Conservation (phyloP, 441 rosid genomes). For the Hypseocharis bilobata region DNA sequence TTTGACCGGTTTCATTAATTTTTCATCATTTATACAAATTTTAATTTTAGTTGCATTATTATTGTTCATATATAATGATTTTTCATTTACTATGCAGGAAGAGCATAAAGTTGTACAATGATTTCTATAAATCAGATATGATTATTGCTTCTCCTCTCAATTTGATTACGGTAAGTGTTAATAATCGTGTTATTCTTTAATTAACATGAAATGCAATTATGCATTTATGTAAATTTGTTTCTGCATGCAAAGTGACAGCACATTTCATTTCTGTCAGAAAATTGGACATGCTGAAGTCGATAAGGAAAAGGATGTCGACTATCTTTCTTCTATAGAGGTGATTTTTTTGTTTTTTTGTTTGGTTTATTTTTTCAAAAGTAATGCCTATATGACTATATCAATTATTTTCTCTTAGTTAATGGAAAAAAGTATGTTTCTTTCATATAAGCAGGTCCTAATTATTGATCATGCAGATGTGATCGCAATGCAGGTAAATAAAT, state of each 20-base stretch:
- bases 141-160: conserved; percentile 85
- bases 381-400: neutral
- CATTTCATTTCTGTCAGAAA: conserved; percentile 40
- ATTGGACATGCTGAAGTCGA: conserved; percentile 50
- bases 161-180: conserved; percentile 48
- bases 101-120: conserved; percentile 73
- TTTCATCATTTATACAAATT: neutral
- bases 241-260: conserved; percentile 12
- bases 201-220: neutral
- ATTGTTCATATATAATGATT: neutral
- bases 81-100: conserved; percentile 36
- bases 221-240: conserved; percentile 6
- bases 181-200: conserved; percentile 3
- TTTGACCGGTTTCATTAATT: neutral
- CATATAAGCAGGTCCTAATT: conserved; percentile 58
- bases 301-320: conserved; percentile 70
- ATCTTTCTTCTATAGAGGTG: conserved; percentile 93
- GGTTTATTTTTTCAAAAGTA: conserved; percentile 14
- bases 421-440: conserved; percentile 18
- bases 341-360: neutral
- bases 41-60: neutral
- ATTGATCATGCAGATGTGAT: conserved; percentile 91
- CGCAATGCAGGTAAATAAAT: conserved; percentile 86
- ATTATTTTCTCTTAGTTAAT: conserved; percentile 12
- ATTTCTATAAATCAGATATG: conserved; percentile 81